Base-by-base conservation (phyloP, 2,329 filamentous ascomycete species). In the Paecilomyces variotii region DNA sequence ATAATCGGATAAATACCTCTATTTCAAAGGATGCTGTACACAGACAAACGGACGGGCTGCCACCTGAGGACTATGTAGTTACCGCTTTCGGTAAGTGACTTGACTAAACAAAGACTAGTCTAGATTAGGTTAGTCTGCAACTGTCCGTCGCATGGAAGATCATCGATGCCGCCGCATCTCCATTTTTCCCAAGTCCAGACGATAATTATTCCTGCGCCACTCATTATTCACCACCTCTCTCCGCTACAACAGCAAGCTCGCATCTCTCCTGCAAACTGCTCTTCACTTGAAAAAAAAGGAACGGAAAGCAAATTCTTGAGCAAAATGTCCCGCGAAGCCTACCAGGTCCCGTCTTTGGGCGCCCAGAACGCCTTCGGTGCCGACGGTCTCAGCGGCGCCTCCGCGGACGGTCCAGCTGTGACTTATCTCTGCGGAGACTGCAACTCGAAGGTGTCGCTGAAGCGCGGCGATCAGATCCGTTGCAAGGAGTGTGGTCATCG, bases 401-500 rank as follows among this genome's bases (percentile, higher is more conserved):
- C 72, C 58, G 64, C 70, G 63, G 78, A 80, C 60, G 82, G 82
- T 54, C 80, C 84, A 62, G 76, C 80, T 54, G 88, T 88, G 74
- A 80, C 82, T 65, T 91, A 90, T 74, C 79, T 86, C 66, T 96
- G 90, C 79, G 91, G 90, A 71, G 90, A 95, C 78, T 96, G 91
- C 80, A 90, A 89, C 60, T 81, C 84, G 62, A 87, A 89, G 67
- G 89, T 93, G 52, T 81, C 84, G 19, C 79, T 96, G 66, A 88
- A 88, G 75, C 84, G 87, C 65, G 87, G 86, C 62, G 90, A 94
- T 68, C 86, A 88, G 34, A 93, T 96, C 65, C 83, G 90, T 28
- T 96, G 91, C 82, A 89, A 90, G 75, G 89, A 92, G 77, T 99
- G 94, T 75, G 94, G 94, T 6, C 94, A 96, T 70, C 87, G 94